Base-by-base conservation (phyloP, 164 flowering plant species). In the Dillenia suffruticosa region DNA sequence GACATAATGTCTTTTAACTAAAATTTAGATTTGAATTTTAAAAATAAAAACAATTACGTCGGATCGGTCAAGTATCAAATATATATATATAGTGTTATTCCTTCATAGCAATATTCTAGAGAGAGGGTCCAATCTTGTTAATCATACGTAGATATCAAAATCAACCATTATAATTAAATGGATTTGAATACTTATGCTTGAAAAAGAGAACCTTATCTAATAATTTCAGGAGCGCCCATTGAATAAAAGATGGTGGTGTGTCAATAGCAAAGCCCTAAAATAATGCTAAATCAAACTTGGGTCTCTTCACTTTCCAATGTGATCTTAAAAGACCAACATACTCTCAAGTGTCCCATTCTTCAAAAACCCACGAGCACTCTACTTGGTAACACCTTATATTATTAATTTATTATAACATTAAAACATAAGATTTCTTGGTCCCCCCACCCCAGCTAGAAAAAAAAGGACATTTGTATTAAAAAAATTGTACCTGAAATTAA, bases 331-430 rank as follows among this genome's bases (percentile, higher is more conserved):
- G 88, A 90, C 96, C 87, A 87, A 87, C 89, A 87, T 85, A 49
- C 93, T 75, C 85, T 76, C 68, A 67, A 78, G 65, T 68, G 79
- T 77, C 90, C 78, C 90, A 70, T 77, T 83, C 87, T 85, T 78
- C 92, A 76, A 89, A 85, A 86, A 69, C 92, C 89, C 96, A 84
- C 92, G 92, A 82, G 84, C 85, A 82, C 72, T 66, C 77, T 47
- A 46, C 64, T 49, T 17, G 10, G 26, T 17, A 46, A 49, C 44
- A 52, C 50, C 47, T 51, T 58, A 26, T 10, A 24, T 49, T 26
- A 62, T 57, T 24, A 62, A 47, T 51, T 40, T 17, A 60, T 51
- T 16, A 55, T 56, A 58, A 69, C 73, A 54, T 13, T 56, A 57
- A 68, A 62, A 64, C 43, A 49, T 57, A 64, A 67, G 75, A 81